Base-by-base conservation (phyloP, 164 flowering plant species). In the Vitis rotundifolia region DNA sequence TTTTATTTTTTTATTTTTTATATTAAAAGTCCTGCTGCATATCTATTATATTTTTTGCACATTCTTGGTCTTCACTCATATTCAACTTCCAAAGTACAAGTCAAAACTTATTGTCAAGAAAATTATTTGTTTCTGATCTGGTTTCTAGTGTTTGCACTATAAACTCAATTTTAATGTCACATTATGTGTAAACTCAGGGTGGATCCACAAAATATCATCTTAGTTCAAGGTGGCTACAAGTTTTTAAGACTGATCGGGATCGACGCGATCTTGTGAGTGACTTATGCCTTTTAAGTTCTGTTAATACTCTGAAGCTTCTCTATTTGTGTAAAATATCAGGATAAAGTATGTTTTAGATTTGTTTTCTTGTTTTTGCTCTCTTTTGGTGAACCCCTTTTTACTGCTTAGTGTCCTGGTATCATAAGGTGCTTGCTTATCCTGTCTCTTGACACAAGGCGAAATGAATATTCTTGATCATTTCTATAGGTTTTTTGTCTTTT, bases 181-280 rank as follows among this genome's bases (percentile, higher is more conserved):
- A 19, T 68, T 59, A 37, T 54, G 13, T 28, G 11, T 48, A 29
- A 48, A 59, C 31, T 52, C 86, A 95, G 99, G 99, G 98, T 73
- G 99, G 99, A 64, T 87, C 99, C 29, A 86, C 97, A 61, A 95
- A 95, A 72, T 95, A 95, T 83, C 99, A 95, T 85, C 79, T 95
- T 22, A 83, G 86, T 61, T 83, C 90, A 47, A 86, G 91, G 74
- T 95, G 99, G 99, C 73, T 88, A 11, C 96, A 95, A 77, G 81
- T 89, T 64, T 93, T 95, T 66, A 86, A 86, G 71, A 95, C 90
- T 74, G 99, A 95, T 63, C 79, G 99, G 13, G 99, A 95, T 85
- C 96, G 97, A 9, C 97, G 99, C 75, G 99, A 95, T 88, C 98
- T 95, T 77, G 99, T 95, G 74, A 91, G 98, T 85, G 22, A 59